phyloP scores from a whole-genome alignment of 2,329 filamentous ascomycete genomes.

The Sclerotinia trifoliorum region DNA sequence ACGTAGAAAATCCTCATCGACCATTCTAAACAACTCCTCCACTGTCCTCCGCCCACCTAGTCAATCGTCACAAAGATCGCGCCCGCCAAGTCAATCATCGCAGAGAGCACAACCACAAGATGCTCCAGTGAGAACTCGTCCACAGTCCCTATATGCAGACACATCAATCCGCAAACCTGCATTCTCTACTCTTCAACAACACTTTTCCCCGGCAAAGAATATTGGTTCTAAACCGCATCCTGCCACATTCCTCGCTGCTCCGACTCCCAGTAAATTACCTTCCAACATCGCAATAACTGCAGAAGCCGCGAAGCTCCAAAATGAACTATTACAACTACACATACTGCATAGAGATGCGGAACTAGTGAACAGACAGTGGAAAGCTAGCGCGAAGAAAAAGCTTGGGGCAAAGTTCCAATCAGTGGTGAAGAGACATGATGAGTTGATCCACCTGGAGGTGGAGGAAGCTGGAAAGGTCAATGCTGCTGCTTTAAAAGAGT shows the following conservation, averaged over 20 bases:
- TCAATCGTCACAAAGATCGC: constrained; percentile 17
- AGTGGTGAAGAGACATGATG: constrained; percentile 42
- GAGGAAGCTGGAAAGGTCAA: constrained; percentile 53
- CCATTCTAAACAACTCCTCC: constrained; percentile 28
- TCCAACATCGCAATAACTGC: constrained; percentile 58
- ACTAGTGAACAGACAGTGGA: constrained; percentile 51
- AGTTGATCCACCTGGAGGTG: constrained; percentile 43
- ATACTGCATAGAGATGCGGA: constrained; percentile 58
- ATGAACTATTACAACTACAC: constrained; percentile 64
- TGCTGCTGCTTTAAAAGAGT: constrained; percentile 51
- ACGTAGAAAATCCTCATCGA: constrained; percentile 36
- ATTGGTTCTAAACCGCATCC: constrained; percentile 61
- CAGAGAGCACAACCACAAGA: constrained; percentile 15
- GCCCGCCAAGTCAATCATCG: constrained; percentile 24
- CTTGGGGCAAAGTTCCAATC: constrained; percentile 49
- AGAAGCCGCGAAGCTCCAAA: constrained; percentile 59
- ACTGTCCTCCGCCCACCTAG: constrained; percentile 30
- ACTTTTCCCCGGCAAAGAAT: constrained; percentile 64
- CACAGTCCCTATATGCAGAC: constrained; percentile 27
- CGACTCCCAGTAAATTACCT: constrained; percentile 60
- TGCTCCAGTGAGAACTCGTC: constrained; percentile 7
- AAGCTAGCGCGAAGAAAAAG: constrained; percentile 52
- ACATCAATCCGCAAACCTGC: constrained; percentile 31
- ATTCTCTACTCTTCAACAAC: constrained; percentile 64
- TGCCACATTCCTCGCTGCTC: constrained; percentile 55